Percentiles rank a stretch among this genome's conserved stretches.
phyloP scores from a whole-genome alignment of 2,329 filamentous ascomycete species.

The Phialophora expanda region DNA sequence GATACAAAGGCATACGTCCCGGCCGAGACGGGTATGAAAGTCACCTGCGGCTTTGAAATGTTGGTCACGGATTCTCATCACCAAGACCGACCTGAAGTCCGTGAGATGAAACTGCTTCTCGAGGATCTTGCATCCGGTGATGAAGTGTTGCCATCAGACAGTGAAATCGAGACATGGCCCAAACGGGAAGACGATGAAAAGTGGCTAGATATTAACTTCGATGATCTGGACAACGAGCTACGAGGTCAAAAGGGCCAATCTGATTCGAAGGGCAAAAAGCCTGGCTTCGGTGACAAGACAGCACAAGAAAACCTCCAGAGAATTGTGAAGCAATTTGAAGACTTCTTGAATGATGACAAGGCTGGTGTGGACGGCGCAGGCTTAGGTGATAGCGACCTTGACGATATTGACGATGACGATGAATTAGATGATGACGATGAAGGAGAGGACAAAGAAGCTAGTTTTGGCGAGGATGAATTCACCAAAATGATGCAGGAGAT shows the following conservation, averaged over 20 bases:
- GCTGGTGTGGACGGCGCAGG: slow-evolving; percentile 81
- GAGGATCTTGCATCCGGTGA: slow-evolving; percentile 77
- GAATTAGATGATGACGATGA: slow-evolving; percentile 61
- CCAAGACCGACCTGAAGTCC: slow-evolving; percentile 69
- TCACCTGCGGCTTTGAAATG: slow-evolving; percentile 91
- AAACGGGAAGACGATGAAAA: slow-evolving; percentile 78
- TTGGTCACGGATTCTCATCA: slow-evolving; percentile 71
- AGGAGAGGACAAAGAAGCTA: slow-evolving; percentile 74
- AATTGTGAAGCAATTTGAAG: slow-evolving; percentile 91
- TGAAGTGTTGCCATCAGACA: slow-evolving; percentile 70
- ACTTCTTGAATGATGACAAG: slow-evolving; percentile 84
- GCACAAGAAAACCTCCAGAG: slow-evolving; percentile 71
- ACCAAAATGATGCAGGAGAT: slow-evolving; percentile 87
- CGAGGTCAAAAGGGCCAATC: slow-evolving; percentile 55
- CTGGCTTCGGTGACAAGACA: slow-evolving; percentile 52
- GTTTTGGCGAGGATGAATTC: slow-evolving; percentile 85
- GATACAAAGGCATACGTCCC: slow-evolving; percentile 55
- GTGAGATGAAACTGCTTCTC: slow-evolving; percentile 77
- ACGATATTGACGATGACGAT: slow-evolving; percentile 59
- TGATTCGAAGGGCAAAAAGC: slow-evolving; percentile 32
- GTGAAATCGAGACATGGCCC: slow-evolving; percentile 75
- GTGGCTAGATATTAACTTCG: slow-evolving; percentile 91
- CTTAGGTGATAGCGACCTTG: slow-evolving; percentile 46
- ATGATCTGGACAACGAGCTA: slow-evolving; percentile 85
- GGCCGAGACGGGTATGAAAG: slow-evolving; percentile 80